Evolutionary conservation across 768 basidiomycete genomes (phyloP).

Genomic region (Pleurotus cornucopiae): DNA sequence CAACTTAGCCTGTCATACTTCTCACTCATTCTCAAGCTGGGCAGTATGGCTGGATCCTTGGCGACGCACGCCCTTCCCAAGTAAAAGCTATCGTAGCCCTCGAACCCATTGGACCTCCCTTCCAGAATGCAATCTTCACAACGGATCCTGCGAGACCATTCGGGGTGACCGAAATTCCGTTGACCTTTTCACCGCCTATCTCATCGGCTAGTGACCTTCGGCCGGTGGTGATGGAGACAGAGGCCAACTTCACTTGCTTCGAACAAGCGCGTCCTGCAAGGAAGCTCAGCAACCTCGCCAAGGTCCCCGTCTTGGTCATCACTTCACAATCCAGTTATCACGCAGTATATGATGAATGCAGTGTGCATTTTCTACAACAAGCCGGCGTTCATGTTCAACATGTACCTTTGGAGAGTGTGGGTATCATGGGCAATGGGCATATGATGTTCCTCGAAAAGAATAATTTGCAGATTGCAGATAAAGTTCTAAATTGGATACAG

Average conservation of each 20-base stretch:
- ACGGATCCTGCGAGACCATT: conserved; percentile 34
- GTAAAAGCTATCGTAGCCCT: conserved; percentile 45
- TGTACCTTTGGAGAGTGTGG: conserved; percentile 33
- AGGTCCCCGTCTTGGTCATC: conserved; percentile 42
- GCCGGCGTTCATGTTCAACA: conserved; percentile 43
- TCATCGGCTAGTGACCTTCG: conserved; percentile 31
- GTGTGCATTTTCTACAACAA: conserved; percentile 35
- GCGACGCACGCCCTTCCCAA: conserved; percentile 37
- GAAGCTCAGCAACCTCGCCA: conserved; percentile 34
- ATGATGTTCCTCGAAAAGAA: conserved; percentile 57
- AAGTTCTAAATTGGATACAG: conserved; percentile 36
- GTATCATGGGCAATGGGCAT: conserved; percentile 51
- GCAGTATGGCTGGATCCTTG: conserved; percentile 44
- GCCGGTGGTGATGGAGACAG: conserved; percentile 21
- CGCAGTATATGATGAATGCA: conserved; percentile 43
- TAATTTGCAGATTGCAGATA: conserved; percentile 34
- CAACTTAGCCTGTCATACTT: conserved; percentile 37
- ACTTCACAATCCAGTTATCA: conserved; percentile 50
- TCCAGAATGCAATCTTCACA: conserved; percentile 34
- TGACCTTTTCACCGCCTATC: conserved; percentile 39
- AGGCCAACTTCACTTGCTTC: conserved; percentile 32
- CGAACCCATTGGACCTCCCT: conserved; percentile 49
- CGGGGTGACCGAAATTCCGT: conserved; percentile 44
- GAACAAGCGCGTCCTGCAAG: conserved; percentile 39
- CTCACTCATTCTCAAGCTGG: conserved; percentile 51